Conservation (phyloP, 768 basidiomycete species). For the Cyclocybe aegerita region DNA sequence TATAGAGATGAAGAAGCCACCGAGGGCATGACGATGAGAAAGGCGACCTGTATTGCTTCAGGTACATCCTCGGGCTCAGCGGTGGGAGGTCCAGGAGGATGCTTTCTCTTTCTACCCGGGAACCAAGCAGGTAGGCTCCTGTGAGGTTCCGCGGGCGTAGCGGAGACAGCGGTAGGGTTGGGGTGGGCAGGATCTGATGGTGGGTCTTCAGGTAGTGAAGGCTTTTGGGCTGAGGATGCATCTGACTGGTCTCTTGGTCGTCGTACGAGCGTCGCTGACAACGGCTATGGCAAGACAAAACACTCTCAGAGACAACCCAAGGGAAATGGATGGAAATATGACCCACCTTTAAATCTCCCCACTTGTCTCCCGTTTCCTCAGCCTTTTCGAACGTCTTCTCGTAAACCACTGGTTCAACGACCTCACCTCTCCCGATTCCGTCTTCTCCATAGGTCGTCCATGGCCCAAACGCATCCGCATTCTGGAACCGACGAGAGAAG, state of each 20-base stretch:
- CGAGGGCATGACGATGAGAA: constrained; percentile 50
- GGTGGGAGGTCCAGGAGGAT: background rate
- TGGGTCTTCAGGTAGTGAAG: no score
- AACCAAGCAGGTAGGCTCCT: no score
- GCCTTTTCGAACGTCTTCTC: constrained; percentile 7
- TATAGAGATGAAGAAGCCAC: background rate
- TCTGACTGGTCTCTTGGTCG: background rate
- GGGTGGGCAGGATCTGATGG: no score
- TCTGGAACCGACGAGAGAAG: constrained; percentile 20
- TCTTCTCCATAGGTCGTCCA: constrained; percentile 9
- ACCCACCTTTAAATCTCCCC: constrained; percentile 23
- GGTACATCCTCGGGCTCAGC: constrained; percentile 4
- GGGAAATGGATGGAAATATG: background rate
- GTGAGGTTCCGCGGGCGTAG: no score
- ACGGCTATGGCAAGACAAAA: constrained; percentile 15
- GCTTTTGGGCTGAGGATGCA: no score
- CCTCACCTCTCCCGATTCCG: constrained; percentile 1
- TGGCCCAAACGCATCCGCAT: constrained; percentile 18
- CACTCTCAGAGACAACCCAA: background rate
- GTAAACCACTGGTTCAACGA: constrained; percentile 11
- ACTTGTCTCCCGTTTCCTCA: constrained; percentile 6
- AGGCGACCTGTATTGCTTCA: constrained; percentile 32
- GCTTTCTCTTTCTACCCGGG: background rate
- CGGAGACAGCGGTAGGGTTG: no score
- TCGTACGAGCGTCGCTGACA: constrained; percentile 19